Evolutionary conservation across 73 alveolate species (phyloP), one percentile per base, ranked within the genome.

Genomic region (Tetrahymena elliotti): DNA sequence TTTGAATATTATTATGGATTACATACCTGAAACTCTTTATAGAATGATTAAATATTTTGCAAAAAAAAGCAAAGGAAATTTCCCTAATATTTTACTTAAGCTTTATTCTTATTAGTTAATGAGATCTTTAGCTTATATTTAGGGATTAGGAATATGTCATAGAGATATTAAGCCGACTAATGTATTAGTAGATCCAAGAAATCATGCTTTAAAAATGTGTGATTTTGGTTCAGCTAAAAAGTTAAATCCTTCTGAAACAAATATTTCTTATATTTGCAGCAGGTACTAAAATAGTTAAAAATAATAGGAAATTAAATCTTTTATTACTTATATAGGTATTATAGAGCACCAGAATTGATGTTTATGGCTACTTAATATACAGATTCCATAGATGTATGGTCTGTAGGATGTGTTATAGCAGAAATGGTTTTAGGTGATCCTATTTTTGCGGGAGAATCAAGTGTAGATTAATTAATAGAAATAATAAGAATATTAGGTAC

Each of bases 351-450:
- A 13, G 99, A 98, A 68, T 83, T 98, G 13, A 93, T 98, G n/a
- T 97, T 98, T 83, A 99, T 99, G n/a, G 97, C 95, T n/a, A 95
- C 94, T 0, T 34, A 83, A 24, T 96, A 97, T 95, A 95, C 94
- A 37, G 92, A 93, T 93, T 97, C 94, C 35, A 94, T 95, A 41
- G 99, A 97, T 95, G 95, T 97, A 31, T 97, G 99, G 99, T 96
- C 99, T 93, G 98, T 97, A 84, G 99, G 99, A 37, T 98, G 99
- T 93, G 99, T 98, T 20, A 97, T 98, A 10, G 98, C 98, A 35
- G 99, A 98, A 94, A 94, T 98, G 97, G 96, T 98, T 41, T 95
- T 95, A 47, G 99, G 99, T 7, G 95, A 94, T 47, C 99, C 99
- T 15, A 38, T 97, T 38, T 97, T 97, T 95, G 97, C 98, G 33